Base-by-base conservation (phyloP, 352 stramenopile genomes). In the Pythium folliculosum region DNA sequence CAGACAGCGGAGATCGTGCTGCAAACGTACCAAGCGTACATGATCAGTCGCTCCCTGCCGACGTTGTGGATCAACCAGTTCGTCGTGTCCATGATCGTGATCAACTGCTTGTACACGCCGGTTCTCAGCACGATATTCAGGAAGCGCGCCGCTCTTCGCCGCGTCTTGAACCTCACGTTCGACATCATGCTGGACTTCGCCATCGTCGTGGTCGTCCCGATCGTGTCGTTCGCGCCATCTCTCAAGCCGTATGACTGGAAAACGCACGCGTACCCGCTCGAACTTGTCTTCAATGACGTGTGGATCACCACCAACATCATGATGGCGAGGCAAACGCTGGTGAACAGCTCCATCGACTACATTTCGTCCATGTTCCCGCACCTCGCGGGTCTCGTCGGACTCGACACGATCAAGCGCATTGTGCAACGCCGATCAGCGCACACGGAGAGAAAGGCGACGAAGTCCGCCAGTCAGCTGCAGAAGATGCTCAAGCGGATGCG, bases 1-100 rank as follows among this genome's bases (percentile, higher is more conserved):
- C 48, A 70, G 37, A 19, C 54, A 16, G 23, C 61, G 10, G 56
- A 65, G 22, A 60, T 70, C 27, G 22, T 62, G 7, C 9, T 65
- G 27, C 64, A 70, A 40, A 70, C 64, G 14, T 70, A 67, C 23
- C 65, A 72, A n/a, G 59, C 57, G 17, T 67, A 60, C 45, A 21
- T 58, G 48, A 43, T 72, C 27, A 72, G 65, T 17, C 27, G 35
- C 4, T 64, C 43, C 8, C 32, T 72, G 32, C 27, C 57, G 3
- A 23, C 21, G 4, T 12, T 10, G 21, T 44, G n/a, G 27, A 67
- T 72, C 43, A 72, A 72, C 23, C 56, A 25, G 8, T 30, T 67
- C 19, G 56, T 51, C 22, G 57, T 67, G 3, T 37, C 13, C 6
- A 23, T 55, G 49, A 60, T 67, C 8, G 45, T 67, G 14, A 32